Base-by-base conservation (phyloP, 2,329 filamentous ascomycete species). In the Furcasterigmium sp. region DNA sequence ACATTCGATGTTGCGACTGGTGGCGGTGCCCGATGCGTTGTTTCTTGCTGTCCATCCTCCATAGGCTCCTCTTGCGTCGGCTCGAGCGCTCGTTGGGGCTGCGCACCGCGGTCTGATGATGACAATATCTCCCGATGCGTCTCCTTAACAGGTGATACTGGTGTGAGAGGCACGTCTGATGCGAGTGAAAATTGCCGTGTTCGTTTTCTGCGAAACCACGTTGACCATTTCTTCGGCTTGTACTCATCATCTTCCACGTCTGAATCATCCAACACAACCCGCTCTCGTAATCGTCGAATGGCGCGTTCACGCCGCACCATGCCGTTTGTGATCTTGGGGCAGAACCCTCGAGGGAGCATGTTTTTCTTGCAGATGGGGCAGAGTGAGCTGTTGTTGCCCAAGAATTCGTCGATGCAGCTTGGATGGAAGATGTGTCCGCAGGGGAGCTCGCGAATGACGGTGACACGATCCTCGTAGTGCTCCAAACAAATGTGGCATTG, bases 401-500 rank as follows among this genome's bases (percentile, higher is more conserved):
- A 71, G 55, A 93, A 95, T 18, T 83, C 78, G 57, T 97, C 91
- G 50, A 97, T 91, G 57, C 93, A 98, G 51, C 87, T 84, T 0
- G 87, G 85, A 52, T 98, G 91, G 63, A 91, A 98, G 44, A 97
- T 91, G 60, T 98, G 93, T 1, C 85, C 82, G 54, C 93, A 98
- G 0, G 88, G 82, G 3, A 97, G 72, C 63, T 96, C 87, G 43
- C 90, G 85, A 43, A 97, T 90, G 17, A 82, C 77, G 0, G 87
- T 85, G 15, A 73, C 66, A 29, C 79, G 76, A 14, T 81, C 76
- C 21, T 85, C 75, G 56, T 88, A 97, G 46, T 87, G 80, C 43
- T 89, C 86, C 1, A 95, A 74, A 58, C 93, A 98, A 42, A 97
- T 95, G n/a, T 87, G 81, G 58, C 93, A 97, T 3, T 78, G 83